phyloP scores from a whole-genome alignment of 2,329 filamentous ascomycete genomes.

The Colletotrichum somersetense region DNA sequence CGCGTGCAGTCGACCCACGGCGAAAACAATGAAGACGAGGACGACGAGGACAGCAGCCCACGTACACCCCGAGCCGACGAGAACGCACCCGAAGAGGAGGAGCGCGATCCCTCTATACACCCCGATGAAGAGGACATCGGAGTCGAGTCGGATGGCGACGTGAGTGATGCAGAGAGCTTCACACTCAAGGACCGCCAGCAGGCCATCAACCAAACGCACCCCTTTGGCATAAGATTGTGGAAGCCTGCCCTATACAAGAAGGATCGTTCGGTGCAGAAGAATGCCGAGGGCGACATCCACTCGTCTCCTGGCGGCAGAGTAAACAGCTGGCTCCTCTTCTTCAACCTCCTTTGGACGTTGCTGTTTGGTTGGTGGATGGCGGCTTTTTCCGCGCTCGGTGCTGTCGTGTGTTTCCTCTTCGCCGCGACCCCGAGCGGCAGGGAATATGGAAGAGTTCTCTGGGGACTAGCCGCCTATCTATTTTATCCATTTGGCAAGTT shows the following conservation, averaged over 20 bases:
- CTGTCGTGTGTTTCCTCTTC: conserved; percentile 82
- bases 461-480: conserved; percentile 86
- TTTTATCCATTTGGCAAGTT: conserved; percentile 98
- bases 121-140: conserved; percentile 56
- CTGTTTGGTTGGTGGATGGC: conserved; percentile 98
- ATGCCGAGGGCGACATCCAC: conserved; percentile 96
- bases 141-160: conserved; percentile 75
- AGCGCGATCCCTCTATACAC: conserved; percentile 50
- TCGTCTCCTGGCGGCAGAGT: conserved; percentile 91
- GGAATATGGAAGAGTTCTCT: conserved; percentile 88
- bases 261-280: conserved; percentile 94
- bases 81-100: conserved; percentile 46
- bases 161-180: conserved; percentile 97
- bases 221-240: conserved; percentile 98
- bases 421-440: conserved; percentile 82
- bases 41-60: conserved; percentile 42
- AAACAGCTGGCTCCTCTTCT: conserved; percentile 84
- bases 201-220: conserved; percentile 98
- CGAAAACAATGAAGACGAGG: conserved; percentile 45
- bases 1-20: conserved; percentile 58
- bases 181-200: conserved; percentile 96
- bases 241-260: conserved; percentile 99
- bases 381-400: conserved; percentile 78
- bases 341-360: conserved; percentile 91
- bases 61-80: conserved; percentile 36